These are phyloP conservation scores for Dactylella cylindrospora DNA, from an alignment of 2,329 filamentous ascomycete species.

Conservation along the genomic window DNA sequence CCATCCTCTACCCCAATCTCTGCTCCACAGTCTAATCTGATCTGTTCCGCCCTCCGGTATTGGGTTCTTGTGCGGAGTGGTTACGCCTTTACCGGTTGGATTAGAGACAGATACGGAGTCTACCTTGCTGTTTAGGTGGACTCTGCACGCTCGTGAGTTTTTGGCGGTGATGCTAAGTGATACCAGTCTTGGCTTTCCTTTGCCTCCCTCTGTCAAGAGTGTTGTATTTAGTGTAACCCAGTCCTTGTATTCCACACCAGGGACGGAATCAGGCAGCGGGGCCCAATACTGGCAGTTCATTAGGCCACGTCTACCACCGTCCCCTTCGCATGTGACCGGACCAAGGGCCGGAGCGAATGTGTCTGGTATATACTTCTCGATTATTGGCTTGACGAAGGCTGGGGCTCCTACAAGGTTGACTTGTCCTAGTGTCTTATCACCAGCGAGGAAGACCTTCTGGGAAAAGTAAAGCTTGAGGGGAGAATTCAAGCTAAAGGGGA, in stretches of 20 bases:
- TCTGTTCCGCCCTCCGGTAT: slow-evolving; percentile 65
- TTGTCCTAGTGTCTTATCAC: slow-evolving; percentile 66
- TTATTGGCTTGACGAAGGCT: slow-evolving; percentile 67
- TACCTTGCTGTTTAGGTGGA: slow-evolving; percentile 54
- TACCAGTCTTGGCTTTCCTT: slow-evolving; percentile 56
- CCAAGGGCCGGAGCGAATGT: slow-evolving; percentile 60
- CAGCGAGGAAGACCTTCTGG: slow-evolving; percentile 70
- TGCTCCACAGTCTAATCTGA: slow-evolving; percentile 76
- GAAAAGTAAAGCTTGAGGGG: slow-evolving; percentile 85
- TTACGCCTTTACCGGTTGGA: slow-evolving; percentile 60
- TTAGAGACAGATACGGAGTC: background rate
- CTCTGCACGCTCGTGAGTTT: slow-evolving; percentile 76
- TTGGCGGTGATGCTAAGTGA: slow-evolving; percentile 67
- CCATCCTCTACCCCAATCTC: slow-evolving; percentile 77
- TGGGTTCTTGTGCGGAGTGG: slow-evolving; percentile 61
- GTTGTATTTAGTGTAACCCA: slow-evolving; percentile 70
- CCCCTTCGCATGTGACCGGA: slow-evolving; percentile 61
- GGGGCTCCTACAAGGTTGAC: slow-evolving; percentile 70
- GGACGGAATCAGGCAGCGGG: slow-evolving; percentile 65
- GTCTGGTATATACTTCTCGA: slow-evolving; percentile 52
- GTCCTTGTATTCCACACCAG: slow-evolving; percentile 54
- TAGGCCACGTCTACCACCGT: slow-evolving; percentile 58
- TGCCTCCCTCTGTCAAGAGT: slow-evolving; percentile 51
- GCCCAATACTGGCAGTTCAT: slow-evolving; percentile 71
- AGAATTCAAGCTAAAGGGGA: slow-evolving; percentile 79